Conservation (phyloP, 129 eudicot species). For the Flaveria trinervia region DNA sequence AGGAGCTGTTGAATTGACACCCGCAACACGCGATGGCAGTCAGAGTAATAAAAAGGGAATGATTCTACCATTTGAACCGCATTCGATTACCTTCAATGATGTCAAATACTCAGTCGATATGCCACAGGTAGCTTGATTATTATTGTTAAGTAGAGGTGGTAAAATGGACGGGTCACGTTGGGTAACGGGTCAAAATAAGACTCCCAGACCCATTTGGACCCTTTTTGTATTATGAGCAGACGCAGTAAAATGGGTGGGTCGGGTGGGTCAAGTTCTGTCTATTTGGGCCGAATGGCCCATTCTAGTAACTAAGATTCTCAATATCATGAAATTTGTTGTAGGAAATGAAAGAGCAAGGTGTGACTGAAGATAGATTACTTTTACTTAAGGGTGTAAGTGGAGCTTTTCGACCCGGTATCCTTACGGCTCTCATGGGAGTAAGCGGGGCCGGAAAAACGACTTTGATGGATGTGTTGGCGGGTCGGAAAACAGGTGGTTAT, state of each 20-base stretch:
- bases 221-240: too few species aligned
- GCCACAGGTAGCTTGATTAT: conserved; percentile 59
- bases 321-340: conserved; percentile 20
- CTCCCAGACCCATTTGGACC: too few species aligned
- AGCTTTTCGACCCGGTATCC: conserved; percentile 83
- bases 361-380: conserved; percentile 57
- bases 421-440: conserved; percentile 93
- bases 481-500: conserved; percentile 90
- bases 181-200: neutral
- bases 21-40: conserved; percentile 18
- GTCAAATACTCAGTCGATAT: conserved; percentile 84
- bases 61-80: conserved; percentile 91
- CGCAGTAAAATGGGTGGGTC: neutral
- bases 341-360: conserved; percentile 87
- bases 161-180: neutral
- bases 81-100: conserved; percentile 76
- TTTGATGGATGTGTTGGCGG: conserved; percentile 88
- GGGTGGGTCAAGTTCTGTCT: neutral
- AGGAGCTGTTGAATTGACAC: conserved; percentile 35
- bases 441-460: conserved; percentile 98
- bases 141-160: neutral
- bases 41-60: conserved; percentile 48
- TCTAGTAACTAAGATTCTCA: too few species aligned
- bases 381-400: conserved; percentile 80
- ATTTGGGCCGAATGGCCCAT: neutral